Evolutionary conservation across 768 basidiomycete species (phyloP), one percentile per base, ranked within the genome.

Genomic region (Xerocomus spinulosus): DNA sequence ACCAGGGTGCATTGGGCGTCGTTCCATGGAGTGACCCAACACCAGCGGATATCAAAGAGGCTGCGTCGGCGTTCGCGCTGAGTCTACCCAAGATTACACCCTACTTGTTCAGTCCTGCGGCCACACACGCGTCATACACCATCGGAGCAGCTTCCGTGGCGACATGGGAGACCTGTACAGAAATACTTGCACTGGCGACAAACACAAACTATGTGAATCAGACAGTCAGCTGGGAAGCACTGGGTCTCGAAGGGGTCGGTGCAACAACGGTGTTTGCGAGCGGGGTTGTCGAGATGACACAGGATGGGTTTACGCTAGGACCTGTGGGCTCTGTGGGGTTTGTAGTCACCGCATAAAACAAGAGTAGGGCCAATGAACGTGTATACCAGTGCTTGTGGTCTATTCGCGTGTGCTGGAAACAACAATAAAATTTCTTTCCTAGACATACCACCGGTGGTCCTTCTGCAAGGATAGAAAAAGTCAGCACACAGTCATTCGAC

Each of bases 1-100:
- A 85, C 51, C 85, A 87, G 46, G 84, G 87, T 6, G 83, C 71
- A 2, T 61, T 80, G 6, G 83, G 82, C 68, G 53, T 81, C 29
- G 53, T 68, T 5, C 53, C 66, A 4, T 75, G 81, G 81, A 63
- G 63, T 36, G 79, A 83, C 58, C 80, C 80, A 0, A 80, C 76
- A 0, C 54, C 74, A 1, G 44, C 68, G 4, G 75, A 80, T 32
- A 80, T 83, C 67, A 79, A 82, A 59, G 56, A 64, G 2, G 72
- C 74, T 4, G 72, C 78, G 1, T 82, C 81, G 0, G 53, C 59
- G 4, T 70, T 82, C 13, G 80, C 79, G 3, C 56, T 61, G 8
- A 64, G 76, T 9, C 54, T 80, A 13, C 69, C 72, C 3, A 65
- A 65, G 17, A 74, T 81, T 58, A 72, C 69, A 0, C 63, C 72